Conservation (phyloP, 192 early-diverging fungal species). For the Mortierella hygrophila region DNA sequence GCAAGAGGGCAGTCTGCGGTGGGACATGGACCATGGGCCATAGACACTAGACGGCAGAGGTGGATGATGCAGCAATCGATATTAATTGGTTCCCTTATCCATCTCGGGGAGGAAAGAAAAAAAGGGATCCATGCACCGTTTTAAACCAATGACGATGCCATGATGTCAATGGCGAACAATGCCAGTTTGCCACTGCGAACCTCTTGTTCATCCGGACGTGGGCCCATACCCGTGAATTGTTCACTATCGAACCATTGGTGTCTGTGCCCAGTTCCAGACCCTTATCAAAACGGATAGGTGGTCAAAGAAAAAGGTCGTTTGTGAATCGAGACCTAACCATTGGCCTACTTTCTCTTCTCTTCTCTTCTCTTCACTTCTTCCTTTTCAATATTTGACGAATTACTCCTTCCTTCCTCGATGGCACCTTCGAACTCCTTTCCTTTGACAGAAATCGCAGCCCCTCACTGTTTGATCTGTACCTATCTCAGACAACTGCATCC, state of each 20-base stretch:
- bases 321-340: too few species aligned
- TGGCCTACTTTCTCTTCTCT: neutral
- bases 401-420: neutral
- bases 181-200: neutral
- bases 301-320: too few species aligned
- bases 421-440: neutral
- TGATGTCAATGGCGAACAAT: neutral
- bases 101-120: neutral
- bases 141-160: neutral
- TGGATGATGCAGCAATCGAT: neutral
- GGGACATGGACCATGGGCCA: neutral
- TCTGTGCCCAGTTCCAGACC: neutral
- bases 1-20: neutral
- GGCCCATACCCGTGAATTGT: neutral
- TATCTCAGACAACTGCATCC: neutral
- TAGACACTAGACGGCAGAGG: neutral
- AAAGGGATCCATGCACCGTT: neutral
- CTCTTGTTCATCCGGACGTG: neutral
- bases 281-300: neutral
- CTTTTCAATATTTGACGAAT: neutral
- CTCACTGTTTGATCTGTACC: neutral
- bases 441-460: neutral
- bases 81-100: neutral
- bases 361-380: too few species aligned
- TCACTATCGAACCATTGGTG: neutral